phyloP scores from a whole-genome alignment of 441 rosid species.

The Aleurites moluccanus region DNA sequence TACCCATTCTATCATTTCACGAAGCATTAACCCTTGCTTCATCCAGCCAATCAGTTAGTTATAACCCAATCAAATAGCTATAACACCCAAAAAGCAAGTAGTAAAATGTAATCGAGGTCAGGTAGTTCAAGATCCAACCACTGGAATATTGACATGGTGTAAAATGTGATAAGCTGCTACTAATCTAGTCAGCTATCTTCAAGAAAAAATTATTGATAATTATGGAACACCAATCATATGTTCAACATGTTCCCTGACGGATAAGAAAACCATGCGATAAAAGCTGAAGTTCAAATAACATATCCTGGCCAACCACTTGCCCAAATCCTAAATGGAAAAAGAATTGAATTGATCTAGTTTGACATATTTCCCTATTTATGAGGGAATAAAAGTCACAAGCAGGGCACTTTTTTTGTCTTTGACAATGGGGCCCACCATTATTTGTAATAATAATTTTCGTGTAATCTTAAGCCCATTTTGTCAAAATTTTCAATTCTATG shows the following conservation, averaged over 20 bases:
- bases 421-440: not conserved
- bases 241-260: not conserved
- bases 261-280: not conserved
- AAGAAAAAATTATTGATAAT: not conserved
- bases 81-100: not conserved
- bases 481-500: not conserved
- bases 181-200: not conserved
- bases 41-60: constrained; percentile 1
- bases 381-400: not conserved
- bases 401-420: not conserved
- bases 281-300: too few species aligned
- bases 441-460: not conserved
- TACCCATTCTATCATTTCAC: not conserved
- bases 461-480: not conserved
- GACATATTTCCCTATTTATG: not conserved
- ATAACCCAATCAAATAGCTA: too few species aligned
- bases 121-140: not conserved
- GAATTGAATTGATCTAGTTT: not conserved
- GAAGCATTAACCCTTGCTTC: not conserved
- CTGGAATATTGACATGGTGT: not conserved
- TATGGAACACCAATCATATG: not conserved
- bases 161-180: not conserved
- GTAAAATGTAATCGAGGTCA: not conserved
- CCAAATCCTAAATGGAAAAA: not conserved
- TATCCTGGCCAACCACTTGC: not conserved